Percentiles rank a stretch among this genome's conserved stretches.
Conservation (phyloP, 306 rosid genomes). For the Trifolium repens region DNA sequence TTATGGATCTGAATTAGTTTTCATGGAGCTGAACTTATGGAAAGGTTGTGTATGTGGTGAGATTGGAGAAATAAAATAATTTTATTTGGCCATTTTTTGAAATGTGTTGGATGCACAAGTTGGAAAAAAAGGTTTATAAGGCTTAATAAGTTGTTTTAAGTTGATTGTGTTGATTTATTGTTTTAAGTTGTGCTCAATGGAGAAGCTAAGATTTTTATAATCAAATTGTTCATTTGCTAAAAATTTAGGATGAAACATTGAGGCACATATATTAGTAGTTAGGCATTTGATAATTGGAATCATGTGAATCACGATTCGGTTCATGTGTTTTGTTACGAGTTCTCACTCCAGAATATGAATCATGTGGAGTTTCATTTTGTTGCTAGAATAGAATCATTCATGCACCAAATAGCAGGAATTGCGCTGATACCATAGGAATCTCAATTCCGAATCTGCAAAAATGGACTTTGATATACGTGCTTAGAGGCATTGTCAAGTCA, state of each 20-base stretch:
- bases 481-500: not conserved
- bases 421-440: not conserved
- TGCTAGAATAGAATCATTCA: not conserved
- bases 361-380: constrained; percentile 9
- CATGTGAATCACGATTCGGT: not conserved
- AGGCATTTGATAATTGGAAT: not conserved
- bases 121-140: constrained; percentile 1
- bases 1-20: constrained; percentile 63
- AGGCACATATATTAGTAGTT: not conserved
- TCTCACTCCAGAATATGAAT: not conserved
- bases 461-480: not conserved
- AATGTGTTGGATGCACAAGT: constrained; percentile 22
- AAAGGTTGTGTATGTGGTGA: not conserved
- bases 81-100: constrained; percentile 3
- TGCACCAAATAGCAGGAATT: not conserved
- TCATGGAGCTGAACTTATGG: constrained; percentile 34
- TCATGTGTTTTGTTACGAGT: not conserved
- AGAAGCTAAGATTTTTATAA: not conserved
- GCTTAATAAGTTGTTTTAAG: not conserved
- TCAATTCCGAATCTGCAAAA: not conserved
- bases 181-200: constrained; percentile 5
- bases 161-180: constrained; percentile 16
- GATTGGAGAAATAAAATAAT: not conserved
- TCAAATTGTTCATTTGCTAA: not conserved
- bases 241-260: not conserved